phyloP scores from a whole-genome alignment of 768 basidiomycete species.

The Termitomyces sp. region DNA sequence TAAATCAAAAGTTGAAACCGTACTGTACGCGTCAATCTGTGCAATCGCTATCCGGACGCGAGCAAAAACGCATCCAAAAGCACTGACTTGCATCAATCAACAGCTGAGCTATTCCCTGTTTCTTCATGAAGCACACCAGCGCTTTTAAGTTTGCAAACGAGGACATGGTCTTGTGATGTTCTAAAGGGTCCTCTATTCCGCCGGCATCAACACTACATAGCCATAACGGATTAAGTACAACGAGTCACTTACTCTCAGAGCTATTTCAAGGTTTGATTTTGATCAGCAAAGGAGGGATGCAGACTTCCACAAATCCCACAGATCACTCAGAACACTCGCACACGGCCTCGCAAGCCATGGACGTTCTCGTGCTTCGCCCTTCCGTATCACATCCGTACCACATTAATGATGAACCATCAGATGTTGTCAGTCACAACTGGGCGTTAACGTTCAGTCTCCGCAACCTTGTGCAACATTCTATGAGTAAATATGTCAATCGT shows the following conservation, averaged over 20 bases:
- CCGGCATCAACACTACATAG: neutral
- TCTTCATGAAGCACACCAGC: constrained; percentile 9
- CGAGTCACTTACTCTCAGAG: constrained; percentile 5
- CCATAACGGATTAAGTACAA: neutral
- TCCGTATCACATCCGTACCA: neutral
- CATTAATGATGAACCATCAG: neutral
- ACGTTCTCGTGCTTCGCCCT: constrained; percentile 11
- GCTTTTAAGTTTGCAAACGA: constrained; percentile 8
- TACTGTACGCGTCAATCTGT: neutral
- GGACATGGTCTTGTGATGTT: constrained; percentile 6
- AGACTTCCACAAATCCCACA: constrained; percentile 9
- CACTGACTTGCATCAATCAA: constrained; percentile 7
- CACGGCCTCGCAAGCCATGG: constrained; percentile 8
- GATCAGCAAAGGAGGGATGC: constrained; percentile 3
- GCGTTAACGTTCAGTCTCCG: too few relatives aligned
- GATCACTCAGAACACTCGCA: constrained; percentile 1
- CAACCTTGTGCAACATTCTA: constrained; percentile 1
- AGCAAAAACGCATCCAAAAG: constrained; percentile 2
- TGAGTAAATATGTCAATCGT: too few relatives aligned
- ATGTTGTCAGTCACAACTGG: neutral
- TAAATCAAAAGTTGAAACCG: constrained; percentile 11
- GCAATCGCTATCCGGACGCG: neutral
- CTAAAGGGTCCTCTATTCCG: constrained; percentile 3
- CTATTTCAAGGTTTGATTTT: constrained; percentile 10
- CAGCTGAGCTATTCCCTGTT: constrained; percentile 4